Conservation (phyloP, 2,329 filamentous ascomycete genomes). For the Exophiala dermatitidis region DNA sequence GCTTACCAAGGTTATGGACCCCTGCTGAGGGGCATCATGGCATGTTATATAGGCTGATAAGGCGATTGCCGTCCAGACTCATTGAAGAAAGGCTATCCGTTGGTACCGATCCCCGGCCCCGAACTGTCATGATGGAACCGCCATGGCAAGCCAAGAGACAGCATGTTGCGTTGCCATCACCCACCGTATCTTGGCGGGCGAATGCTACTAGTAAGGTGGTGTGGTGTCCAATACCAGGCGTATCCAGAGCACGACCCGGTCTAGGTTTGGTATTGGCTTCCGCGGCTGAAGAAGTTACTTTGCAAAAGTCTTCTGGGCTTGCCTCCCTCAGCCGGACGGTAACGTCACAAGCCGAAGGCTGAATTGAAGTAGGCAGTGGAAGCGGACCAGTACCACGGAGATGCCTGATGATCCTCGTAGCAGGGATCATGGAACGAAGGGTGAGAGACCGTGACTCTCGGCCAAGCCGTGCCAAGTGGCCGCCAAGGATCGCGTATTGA, state of each 20-base stretch:
- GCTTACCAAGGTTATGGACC: background rate
- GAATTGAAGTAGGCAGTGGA: too few relatives aligned
- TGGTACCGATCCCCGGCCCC: background rate
- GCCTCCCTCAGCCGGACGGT: too few relatives aligned
- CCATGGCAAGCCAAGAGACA: constrained; percentile 7
- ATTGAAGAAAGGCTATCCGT: background rate
- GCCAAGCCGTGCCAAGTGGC: background rate
- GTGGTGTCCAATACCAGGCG: background rate
- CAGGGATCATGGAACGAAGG: too few relatives aligned
- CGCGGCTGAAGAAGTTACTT: too few relatives aligned
- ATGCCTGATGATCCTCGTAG: too few relatives aligned
- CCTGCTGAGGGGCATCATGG: background rate
- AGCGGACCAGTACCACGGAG: too few relatives aligned
- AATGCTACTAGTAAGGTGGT: background rate
- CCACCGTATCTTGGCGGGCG: background rate
- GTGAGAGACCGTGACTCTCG: too few relatives aligned
- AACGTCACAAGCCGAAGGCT: too few relatives aligned
- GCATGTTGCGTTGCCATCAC: background rate
- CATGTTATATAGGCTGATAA: constrained; percentile 2
- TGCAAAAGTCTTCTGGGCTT: too few relatives aligned
- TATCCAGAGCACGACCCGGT: background rate
- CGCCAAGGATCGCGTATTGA: background rate
- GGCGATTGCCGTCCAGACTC: background rate
- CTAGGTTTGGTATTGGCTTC: background rate
- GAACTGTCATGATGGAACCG: constrained; percentile 1